Conservation (phyloP, 169 alveolate species). For the Babesia sp. region DNA sequence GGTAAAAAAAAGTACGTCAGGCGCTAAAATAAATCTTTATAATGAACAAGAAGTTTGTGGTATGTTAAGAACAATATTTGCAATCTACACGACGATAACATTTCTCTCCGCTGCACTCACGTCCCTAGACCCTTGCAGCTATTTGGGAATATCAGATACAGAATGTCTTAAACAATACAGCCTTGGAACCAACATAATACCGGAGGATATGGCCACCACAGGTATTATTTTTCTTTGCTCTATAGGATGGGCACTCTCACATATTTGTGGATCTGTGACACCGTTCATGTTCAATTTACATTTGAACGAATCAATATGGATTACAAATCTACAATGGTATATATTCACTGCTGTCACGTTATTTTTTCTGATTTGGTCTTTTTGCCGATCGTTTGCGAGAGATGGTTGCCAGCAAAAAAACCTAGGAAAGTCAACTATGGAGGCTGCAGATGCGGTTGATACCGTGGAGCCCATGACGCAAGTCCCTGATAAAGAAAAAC, state of each 20-base stretch:
- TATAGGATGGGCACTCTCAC: constrained; percentile 10
- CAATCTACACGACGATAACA: background rate
- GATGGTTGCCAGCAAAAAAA: no score
- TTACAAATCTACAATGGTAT: background rate
- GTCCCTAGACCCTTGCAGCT: background rate
- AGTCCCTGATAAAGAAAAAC: no score
- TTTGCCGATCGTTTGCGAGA: background rate
- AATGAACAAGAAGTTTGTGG: background rate
- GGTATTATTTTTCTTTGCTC: background rate
- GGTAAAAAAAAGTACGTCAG: background rate
- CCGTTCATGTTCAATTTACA: background rate
- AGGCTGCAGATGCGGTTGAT: no score
- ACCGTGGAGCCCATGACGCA: no score
- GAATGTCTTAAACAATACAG: background rate
- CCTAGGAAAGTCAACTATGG: no score
- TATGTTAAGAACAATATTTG: background rate
- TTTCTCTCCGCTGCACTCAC: constrained; percentile 4
- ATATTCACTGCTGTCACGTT: background rate
- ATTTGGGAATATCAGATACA: background rate
- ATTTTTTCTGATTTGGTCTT: background rate
- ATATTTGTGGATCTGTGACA: background rate
- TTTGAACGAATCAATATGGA: background rate
- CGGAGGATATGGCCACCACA: background rate
- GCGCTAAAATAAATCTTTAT: no score
- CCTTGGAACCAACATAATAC: background rate